Conservation (phyloP, 352 stramenopile genomes). For the Plasmopara muralis region DNA sequence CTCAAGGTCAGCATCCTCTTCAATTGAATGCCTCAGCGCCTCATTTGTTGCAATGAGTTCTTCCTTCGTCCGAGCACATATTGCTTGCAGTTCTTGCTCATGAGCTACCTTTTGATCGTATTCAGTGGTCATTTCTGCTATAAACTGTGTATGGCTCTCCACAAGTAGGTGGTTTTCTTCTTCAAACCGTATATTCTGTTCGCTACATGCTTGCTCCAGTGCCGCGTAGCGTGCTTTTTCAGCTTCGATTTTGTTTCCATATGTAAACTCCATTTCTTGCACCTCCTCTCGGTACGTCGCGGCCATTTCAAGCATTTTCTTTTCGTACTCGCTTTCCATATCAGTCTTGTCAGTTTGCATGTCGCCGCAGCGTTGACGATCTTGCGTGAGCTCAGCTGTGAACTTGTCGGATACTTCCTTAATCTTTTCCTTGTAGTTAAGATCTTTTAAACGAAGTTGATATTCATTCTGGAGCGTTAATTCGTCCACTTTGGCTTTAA, state of each 20-base stretch:
- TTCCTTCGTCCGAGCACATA: slow-evolving; percentile 55
- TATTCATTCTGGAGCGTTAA: slow-evolving; percentile 94
- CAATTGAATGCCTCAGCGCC: slow-evolving; percentile 84
- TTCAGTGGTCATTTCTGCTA: slow-evolving; percentile 89
- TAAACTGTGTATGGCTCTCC: slow-evolving; percentile 75
- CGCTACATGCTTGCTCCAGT: slow-evolving; percentile 62
- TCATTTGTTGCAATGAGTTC: slow-evolving; percentile 85
- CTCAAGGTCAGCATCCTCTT: slow-evolving; percentile 92
- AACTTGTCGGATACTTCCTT: slow-evolving; percentile 94
- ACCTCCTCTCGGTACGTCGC: slow-evolving; percentile 85
- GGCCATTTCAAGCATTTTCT: slow-evolving; percentile 88
- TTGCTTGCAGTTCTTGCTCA: slow-evolving; percentile 72
- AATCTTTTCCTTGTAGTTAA: slow-evolving; percentile 95
- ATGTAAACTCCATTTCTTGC: slow-evolving; percentile 86
- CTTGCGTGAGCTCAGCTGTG: slow-evolving; percentile 89
- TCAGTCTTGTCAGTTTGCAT: slow-evolving; percentile 87
- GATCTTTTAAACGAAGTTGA: slow-evolving; percentile 91
- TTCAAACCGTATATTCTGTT: slow-evolving; percentile 67
- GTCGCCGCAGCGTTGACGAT: slow-evolving; percentile 86
- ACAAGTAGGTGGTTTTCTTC: slow-evolving; percentile 75
- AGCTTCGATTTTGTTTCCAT: slow-evolving; percentile 88
- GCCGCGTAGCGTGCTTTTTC: slow-evolving; percentile 87
- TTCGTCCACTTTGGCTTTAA: slow-evolving; percentile 93
- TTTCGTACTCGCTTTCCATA: slow-evolving; percentile 88
- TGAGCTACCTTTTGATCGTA: slow-evolving; percentile 87